Base-by-base conservation (phyloP, 306 rosid genomes). In the Inga laurina region DNA sequence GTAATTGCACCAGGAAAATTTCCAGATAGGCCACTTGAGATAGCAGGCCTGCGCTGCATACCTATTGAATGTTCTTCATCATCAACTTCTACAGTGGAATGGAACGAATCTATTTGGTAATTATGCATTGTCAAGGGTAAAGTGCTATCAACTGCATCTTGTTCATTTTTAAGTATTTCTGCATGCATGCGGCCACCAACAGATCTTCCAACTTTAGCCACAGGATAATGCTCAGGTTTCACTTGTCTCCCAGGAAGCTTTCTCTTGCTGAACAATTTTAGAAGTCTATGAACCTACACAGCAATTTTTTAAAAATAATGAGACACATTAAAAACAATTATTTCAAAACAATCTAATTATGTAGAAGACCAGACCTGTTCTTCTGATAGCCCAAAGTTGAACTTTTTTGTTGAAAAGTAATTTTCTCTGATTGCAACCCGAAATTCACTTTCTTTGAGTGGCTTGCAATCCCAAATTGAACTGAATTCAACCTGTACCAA, bases 341-440 rank as follows among this genome's bases (percentile, higher is more conserved):
- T 79, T 72, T 24, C 61, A 49, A 72, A 51, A 5, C 35, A 75
- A 72, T 81, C 78, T n/a, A 78, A 81, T n/a, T 69, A 80, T 9
- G 59, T 65, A 76, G 62, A 83, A 82, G 78, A 66, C 65, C 88
- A 59, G 7, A 91, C 97, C 97, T 91, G 97, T 66, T 81, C 49
- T 86, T 79, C 85, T 51, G 94, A 92, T 54, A 92, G 87, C 80
- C 97, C 97, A 19, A 91, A 88, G 81, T 80, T 34, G 80, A 92
- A 91, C 88, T 88, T 91, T 62, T 67, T 41, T 22, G 74, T 12
- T 0, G 93, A 48, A 79, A 84, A 88, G 83, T 92, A 92, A 66
- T 92, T 92, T 66, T 87, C 92, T 64, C 39, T 79, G 62, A 92
- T 91, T 54, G 89, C 86, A 59, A 64, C 82, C 5, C 87, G 54